Conservation (phyloP, 352 stramenopile genomes). For the Globisporangium polare region DNA sequence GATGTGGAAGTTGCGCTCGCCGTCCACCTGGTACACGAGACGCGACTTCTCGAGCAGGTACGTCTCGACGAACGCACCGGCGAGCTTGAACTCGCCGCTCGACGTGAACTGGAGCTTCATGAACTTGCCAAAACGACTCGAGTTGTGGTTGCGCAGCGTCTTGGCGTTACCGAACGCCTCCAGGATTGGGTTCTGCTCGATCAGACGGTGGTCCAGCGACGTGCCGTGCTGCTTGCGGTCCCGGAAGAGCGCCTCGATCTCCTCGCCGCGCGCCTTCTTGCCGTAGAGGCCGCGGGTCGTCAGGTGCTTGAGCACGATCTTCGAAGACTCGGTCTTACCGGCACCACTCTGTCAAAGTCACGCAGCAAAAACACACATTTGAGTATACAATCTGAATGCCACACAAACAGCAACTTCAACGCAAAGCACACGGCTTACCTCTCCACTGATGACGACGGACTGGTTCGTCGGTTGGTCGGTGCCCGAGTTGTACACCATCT, state of each 20-base stretch:
- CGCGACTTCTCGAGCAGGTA: constrained; percentile 88
- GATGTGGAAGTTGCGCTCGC: constrained; percentile 95
- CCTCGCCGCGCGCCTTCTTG: constrained; percentile 69
- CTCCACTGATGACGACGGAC: constrained; percentile 83
- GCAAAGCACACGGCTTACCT: constrained; percentile 19
- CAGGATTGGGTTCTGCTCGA: constrained; percentile 92
- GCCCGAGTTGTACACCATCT: constrained; percentile 88
- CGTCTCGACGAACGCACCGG: constrained; percentile 84
- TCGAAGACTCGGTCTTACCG: constrained; percentile 89
- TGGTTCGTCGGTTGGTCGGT: constrained; percentile 85
- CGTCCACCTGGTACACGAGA: constrained; percentile 85
- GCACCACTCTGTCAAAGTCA: constrained; percentile 47
- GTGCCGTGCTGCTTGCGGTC: constrained; percentile 50
- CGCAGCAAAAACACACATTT: not conserved
- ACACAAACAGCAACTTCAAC: not conserved
- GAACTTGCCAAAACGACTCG: constrained; percentile 94
- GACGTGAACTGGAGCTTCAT: constrained; percentile 94
- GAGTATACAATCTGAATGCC: not conserved
- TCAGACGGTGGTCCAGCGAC: constrained; percentile 79
- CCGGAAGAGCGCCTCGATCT: constrained; percentile 60
- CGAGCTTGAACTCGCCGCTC: constrained; percentile 80
- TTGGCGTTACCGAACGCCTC: constrained; percentile 96
- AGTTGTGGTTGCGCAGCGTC: constrained; percentile 95
- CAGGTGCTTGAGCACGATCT: constrained; percentile 88
- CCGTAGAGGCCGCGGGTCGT: constrained; percentile 84